Conservation (phyloP, 129 eudicot genomes). For the Ambrosia trifida region DNA sequence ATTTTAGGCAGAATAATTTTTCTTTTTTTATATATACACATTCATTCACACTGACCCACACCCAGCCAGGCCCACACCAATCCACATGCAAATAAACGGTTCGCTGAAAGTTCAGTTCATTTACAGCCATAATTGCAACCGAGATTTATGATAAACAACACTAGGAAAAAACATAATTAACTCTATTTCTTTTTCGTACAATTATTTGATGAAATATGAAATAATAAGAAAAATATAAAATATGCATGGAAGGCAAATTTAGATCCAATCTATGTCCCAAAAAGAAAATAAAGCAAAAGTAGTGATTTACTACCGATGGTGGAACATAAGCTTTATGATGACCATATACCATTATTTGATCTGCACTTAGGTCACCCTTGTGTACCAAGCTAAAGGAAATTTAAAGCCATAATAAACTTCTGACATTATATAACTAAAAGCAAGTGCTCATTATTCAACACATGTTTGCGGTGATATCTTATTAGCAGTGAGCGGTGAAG, state of each 20-base stretch:
- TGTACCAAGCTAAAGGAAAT: not conserved
- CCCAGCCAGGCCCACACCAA: no score
- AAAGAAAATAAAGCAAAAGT: conserved; percentile 26
- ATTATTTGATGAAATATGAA: not conserved
- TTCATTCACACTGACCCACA: no score
- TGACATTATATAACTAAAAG: not conserved
- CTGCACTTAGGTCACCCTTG: not conserved
- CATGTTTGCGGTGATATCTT: no score
- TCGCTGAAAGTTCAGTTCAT: no score
- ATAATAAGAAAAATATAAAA: not conserved
- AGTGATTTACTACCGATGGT: conserved; percentile 18
- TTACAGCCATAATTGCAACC: no score
- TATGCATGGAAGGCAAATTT: conserved; percentile 22
- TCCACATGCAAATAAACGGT: no score
- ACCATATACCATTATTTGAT: not conserved
- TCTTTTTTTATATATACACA: no score
- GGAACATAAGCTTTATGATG: conserved; percentile 18
- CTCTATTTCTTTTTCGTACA: not conserved
- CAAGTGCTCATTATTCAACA: no score
- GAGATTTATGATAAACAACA: no score
- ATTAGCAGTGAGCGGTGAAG: no score
- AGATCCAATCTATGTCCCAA: conserved; percentile 35
- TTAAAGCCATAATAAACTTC: not conserved
- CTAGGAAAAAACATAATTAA: no score
- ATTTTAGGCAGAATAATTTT: no score